Base-by-base conservation (phyloP, 352 stramenopile species). In the Pythium sp. region DNA sequence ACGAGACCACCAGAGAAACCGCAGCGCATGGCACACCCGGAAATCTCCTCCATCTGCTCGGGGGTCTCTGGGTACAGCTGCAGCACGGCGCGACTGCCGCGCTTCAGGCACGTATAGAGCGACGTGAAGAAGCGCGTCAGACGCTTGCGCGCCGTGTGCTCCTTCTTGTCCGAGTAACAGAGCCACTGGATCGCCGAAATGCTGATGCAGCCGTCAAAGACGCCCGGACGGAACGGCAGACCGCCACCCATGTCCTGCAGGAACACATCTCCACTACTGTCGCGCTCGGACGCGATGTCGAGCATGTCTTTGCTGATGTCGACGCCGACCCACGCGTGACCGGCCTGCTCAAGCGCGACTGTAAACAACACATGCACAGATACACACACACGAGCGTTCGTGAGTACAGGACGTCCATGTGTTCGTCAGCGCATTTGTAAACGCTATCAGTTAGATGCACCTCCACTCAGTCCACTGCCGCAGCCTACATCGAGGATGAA, bases 111-210 rank as follows among this genome's bases (percentile, higher is more conserved):
- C 67, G 84, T 94, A 75, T 95, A 97, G 0, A 97, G 83, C 57
- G 91, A 98, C 49, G 92, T 97, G 80, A 99, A 99, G 80, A 99
- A 99, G 28, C 96, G 90, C 59, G 90, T 97, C 20, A 99, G 82
- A 34, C 97, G 93, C 71, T 94, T 94, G 64, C 97, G 81, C 46
- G 88, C 86, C 47, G 88, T 97, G 78, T 99, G 97, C 60, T 97
- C 86, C 64, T 97, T 98, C 64, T 97, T 97, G 79, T 99, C 98
- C 66, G 96, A 98, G 81, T 99, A 99, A 76, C 98, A 99, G 24
- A 99, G 89, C 98, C 98, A 99, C 82, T 99, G 98, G 30, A 99
- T 77, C n/a, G 98, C 98, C 15, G 97, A 99, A 69, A 99, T 99
- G 69, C 96, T 99, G 79, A 99, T 99, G 73, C 92, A 98, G 22